Base-by-base conservation (phyloP, 1,284 basidiomycete genomes). In the Wallemia mellicola region DNA sequence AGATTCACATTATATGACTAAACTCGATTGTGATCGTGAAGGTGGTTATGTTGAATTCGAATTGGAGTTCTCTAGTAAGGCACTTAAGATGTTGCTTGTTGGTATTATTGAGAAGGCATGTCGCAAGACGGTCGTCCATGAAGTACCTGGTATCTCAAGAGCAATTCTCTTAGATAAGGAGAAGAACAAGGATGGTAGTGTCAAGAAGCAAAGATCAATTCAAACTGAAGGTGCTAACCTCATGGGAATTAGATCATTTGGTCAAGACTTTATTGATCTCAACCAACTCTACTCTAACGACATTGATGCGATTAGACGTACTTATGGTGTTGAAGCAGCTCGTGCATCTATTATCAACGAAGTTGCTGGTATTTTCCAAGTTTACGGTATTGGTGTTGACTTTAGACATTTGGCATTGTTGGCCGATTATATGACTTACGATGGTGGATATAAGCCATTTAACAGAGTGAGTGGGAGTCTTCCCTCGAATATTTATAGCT, bases 331-430 rank as follows among this genome's bases (percentile, higher is more conserved):
- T 67, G 94, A 99, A 72, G 94, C 91, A 22, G 91, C 88, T 19
- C 82, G 94, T 15, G 86, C 81, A 38, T 86, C 89, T 17, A 82
- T 99, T 65, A 81, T 94, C 75, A 85, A 78, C 72, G 94, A 99
- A 70, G 72, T 96, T 61, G 81, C 87, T 66, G 77, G 79, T 61
- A 92, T 96, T 68, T 94, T 99, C 72, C 89, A 95, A 72, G 95
- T 95, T 73, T 92, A 95, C 69, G 94, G 92, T 76, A 96, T 92
- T 22, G 95, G 95, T 68, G 92, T 99, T 74, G 98, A 99, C 72
- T 98, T 94, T 72, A 82, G 94, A 60, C 94, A 99, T 70, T 75
- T 98, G 60, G 86, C 89, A 0, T 74, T 99, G 24, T 79, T 99
- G 25, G 92, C 88, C 70, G 94, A 99, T 70, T 76, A 98, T 59